A percentile compares a stretch with the other conserved stretches of the same genome.
Conservation (phyloP, 108 stramenopile species). For the Pseudonitzschia delicatissima region DNA sequence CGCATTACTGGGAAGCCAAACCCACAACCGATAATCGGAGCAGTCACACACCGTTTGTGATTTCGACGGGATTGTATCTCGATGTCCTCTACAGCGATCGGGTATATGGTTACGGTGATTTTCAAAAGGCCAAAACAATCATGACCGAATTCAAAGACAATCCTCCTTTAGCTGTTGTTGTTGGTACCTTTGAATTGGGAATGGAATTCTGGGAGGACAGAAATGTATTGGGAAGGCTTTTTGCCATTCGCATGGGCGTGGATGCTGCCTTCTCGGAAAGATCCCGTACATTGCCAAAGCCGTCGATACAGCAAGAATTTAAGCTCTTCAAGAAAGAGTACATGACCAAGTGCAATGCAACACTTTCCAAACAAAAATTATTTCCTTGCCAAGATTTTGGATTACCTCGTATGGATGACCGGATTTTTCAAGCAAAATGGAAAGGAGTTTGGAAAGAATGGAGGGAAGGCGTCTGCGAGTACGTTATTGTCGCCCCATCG, state of each 20-base stretch:
- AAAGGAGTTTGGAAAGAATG: constrained; percentile 8
- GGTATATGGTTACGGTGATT: constrained; percentile 1
- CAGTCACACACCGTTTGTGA: background rate
- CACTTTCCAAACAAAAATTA: no score
- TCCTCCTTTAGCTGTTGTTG: constrained; percentile 32
- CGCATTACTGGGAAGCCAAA: constrained; percentile 24
- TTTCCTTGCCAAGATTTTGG: background rate
- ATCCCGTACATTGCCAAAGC: background rate
- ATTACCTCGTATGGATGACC: constrained; percentile 4
- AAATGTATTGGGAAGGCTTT: constrained; percentile 35
- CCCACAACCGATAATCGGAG: background rate
- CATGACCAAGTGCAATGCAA: background rate
- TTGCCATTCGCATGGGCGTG: constrained; percentile 41
- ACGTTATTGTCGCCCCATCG: background rate
- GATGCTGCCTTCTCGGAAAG: background rate
- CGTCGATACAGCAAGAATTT: background rate
- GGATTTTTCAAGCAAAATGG: constrained; percentile 6
- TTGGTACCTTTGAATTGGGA: constrained; percentile 41
- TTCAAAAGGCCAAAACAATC: background rate
- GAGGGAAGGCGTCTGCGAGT: constrained; percentile 8
- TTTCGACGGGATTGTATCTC: constrained; percentile 32
- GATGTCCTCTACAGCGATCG: background rate
- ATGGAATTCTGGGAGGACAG: constrained; percentile 34
- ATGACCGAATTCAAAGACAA: background rate
- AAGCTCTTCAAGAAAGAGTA: constrained; percentile 9